Evolutionary conservation across 371 early-diverging fungal genomes (phyloP), one percentile per base, ranked within the genome.

Genomic region (Mortierella sp.): DNA sequence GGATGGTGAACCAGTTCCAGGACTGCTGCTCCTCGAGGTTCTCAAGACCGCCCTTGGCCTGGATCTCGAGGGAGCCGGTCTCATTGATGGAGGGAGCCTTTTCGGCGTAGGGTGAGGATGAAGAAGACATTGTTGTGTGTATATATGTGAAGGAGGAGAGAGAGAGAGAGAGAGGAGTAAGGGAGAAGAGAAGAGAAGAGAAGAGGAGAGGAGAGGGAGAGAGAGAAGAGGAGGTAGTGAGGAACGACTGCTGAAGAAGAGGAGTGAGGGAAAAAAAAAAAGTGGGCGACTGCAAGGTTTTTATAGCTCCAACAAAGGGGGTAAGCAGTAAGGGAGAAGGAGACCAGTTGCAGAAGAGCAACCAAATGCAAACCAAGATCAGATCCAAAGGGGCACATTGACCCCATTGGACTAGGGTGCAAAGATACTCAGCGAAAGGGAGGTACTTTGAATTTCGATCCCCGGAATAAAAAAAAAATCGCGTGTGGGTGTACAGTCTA

Each of bases 1-100:
- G 84, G 71, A 81, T 78, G 32, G 78, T 80, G 81, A 81, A 84
- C 85, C 85, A 84, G 81, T 72, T 81, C 84, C 84, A 84, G 46
- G 75, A 51, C 73, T 75, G 78, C 70, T 80, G 78, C 41, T 84
- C 84, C 71, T 84, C 84, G 44, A 84, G 32, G 73, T 76, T 74
- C 60, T 74, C 77, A 29, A 83, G 80, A 32, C 54, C 75, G 7
- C 68, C 83, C 56, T 79, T 83, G 46, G 41, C 16, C 41, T 74
- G 63, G 49, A 35, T 35, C 63, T 75, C 80, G 32, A 80, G 44
- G 54, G 72, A 65, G 70, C 56, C 24, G 41, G 51, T 44, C 51
- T 84, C 80, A 63, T 75, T 35, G 56, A 44, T 65, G 49, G 55
- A 55, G 44, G 60, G 76, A 18, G 65, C 58, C 71, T 84, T 80